Evolutionary conservation across 164 flowering plant species (phyloP).

Genomic region (Annona cherimola): DNA sequence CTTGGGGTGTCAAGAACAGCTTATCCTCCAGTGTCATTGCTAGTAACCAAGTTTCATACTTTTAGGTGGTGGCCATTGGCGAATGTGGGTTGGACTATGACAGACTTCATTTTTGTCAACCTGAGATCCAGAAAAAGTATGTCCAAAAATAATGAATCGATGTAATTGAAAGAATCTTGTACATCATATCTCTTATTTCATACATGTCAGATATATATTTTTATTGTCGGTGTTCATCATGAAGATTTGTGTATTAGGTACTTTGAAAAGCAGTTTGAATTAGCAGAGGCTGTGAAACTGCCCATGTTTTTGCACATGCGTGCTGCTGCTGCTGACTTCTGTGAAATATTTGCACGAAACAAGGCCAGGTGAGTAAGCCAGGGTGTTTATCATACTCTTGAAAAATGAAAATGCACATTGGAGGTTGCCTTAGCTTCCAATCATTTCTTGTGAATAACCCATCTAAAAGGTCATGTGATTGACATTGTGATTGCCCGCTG

Average conservation of each 20-base stretch:
- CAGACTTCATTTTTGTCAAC: constrained; percentile 88
- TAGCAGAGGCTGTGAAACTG: constrained; percentile 70
- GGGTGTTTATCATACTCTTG: neutral
- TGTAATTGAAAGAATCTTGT: neutral
- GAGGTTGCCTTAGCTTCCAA: neutral
- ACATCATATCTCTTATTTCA: too few relatives aligned
- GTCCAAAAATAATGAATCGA: neutral
- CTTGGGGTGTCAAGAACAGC: too few relatives aligned
- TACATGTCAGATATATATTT: neutral
- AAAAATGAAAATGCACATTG: neutral
- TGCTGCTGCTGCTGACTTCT: constrained; percentile 90
- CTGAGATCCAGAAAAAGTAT: constrained; percentile 89
- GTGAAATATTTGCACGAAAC: constrained; percentile 64
- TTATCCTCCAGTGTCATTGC: neutral
- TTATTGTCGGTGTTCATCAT: neutral
- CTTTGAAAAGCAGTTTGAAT: constrained; percentile 94
- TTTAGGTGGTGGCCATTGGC: constrained; percentile 95
- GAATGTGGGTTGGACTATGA: constrained; percentile 99
- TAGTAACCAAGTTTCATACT: neutral
- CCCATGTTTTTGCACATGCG: constrained; percentile 99
- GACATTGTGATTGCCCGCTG: neutral
- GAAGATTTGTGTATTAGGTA: constrained; percentile 37
- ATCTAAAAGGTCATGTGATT: neutral
- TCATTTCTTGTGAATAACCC: neutral
- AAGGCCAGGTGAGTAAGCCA: constrained; percentile 46